Percentiles rank a stretch among this genome's conserved stretches.
phyloP scores from a whole-genome alignment of 31 red algal species.

The Asparagopsis taxiformis region DNA sequence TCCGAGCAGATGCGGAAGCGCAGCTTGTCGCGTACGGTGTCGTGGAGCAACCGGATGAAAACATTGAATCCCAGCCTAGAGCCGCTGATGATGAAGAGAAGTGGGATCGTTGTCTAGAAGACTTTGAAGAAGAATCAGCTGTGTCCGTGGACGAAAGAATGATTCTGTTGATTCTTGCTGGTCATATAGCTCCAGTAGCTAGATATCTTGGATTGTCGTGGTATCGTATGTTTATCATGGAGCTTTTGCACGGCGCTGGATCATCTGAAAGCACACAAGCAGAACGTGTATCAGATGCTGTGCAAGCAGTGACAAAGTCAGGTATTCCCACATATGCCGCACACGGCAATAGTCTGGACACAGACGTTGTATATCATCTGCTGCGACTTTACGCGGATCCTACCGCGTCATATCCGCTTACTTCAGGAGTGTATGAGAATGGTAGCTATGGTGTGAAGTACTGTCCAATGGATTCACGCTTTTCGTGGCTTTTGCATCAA shows the following conservation, averaged over 20 bases:
- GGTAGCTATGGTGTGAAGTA: constrained; percentile 28
- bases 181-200: constrained; percentile 36
- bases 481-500: constrained; percentile 50
- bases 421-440: constrained; percentile 26
- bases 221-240: constrained; percentile 52
- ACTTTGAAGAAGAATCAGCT: constrained; percentile 12
- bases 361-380: constrained; percentile 48
- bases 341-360: constrained; percentile 16
- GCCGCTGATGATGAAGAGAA: not conserved
- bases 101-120: constrained; percentile 19
- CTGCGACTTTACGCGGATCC: constrained; percentile 49
- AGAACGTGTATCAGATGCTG: constrained; percentile 33
- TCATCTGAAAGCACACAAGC: constrained; percentile 14
- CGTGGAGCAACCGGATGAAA: not conserved
- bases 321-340: constrained; percentile 22
- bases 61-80: not conserved
- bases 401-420: constrained; percentile 24
- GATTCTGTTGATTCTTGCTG: constrained; percentile 27
- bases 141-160: constrained; percentile 34
- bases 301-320: constrained; percentile 8
- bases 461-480: constrained; percentile 29
- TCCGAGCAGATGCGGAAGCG: constrained; percentile 36
- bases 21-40: constrained; percentile 32
- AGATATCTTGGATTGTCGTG: constrained; percentile 39
- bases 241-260: constrained; percentile 46